Percentiles rank a stretch among this genome's conserved stretches.
These are phyloP conservation scores for Malassezia equina DNA, from an alignment of 1,284 basidiomycete species.

Conservation along the genomic window DNA sequence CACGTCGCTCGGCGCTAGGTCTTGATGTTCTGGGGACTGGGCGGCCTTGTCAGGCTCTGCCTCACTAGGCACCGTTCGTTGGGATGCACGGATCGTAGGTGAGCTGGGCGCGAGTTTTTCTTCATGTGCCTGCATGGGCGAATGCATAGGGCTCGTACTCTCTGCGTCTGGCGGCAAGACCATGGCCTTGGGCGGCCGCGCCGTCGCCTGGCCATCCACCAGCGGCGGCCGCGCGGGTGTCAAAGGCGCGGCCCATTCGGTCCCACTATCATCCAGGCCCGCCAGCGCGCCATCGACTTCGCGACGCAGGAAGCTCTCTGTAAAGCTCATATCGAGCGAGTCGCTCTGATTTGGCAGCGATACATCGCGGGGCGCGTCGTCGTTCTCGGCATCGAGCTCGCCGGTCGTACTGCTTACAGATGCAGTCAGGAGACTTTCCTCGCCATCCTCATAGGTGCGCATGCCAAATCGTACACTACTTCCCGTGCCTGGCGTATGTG, in stretches of 20 bases:
- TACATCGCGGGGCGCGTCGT: background rate
- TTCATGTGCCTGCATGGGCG: background rate
- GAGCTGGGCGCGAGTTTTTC: background rate
- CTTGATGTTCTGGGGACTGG: too few species aligned
- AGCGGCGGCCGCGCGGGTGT: conserved; percentile 16
- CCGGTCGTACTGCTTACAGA: conserved; percentile 6
- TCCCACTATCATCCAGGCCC: conserved; percentile 16
- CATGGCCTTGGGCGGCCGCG: background rate
- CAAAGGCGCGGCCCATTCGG: background rate
- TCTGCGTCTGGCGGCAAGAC: conserved; percentile 15
- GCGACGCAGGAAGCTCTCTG: conserved; percentile 35
- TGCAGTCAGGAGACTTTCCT: conserved; percentile 21
- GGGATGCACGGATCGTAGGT: background rate
- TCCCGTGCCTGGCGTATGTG: conserved; percentile 21
- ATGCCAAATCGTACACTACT: conserved; percentile 22
- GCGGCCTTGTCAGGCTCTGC: too few species aligned
- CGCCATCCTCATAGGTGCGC: conserved; percentile 25
- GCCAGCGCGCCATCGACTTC: conserved; percentile 31
- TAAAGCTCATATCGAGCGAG: conserved; percentile 32
- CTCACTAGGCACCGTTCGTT: too few species aligned
- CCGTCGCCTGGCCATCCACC: background rate
- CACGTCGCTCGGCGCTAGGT: too few species aligned
- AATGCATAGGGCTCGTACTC: conserved; percentile 4
- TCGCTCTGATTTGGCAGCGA: background rate
- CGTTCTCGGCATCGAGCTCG: background rate